Conservation (phyloP, 768 basidiomycete species). For the Xanthoconium stramineum region DNA sequence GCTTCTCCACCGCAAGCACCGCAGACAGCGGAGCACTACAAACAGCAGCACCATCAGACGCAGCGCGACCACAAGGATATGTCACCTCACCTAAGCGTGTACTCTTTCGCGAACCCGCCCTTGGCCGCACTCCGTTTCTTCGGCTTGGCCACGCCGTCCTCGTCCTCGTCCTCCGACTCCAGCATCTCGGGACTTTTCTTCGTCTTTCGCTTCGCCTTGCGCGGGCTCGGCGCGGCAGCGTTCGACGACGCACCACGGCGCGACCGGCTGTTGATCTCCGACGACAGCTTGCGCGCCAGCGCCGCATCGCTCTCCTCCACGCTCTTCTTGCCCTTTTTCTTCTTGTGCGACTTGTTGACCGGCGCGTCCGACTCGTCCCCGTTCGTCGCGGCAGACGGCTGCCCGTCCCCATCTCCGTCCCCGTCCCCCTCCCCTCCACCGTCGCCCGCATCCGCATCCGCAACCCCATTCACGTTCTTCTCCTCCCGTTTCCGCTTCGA, state of each 20-base stretch:
- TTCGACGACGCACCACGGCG: slow-evolving; percentile 41
- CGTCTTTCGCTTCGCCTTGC: slow-evolving; percentile 40
- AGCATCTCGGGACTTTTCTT: slow-evolving; percentile 54
- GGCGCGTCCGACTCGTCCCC: slow-evolving; percentile 18
- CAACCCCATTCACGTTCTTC: slow-evolving; percentile 15
- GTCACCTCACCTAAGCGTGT: slow-evolving; percentile 55
- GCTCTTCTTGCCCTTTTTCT: slow-evolving; percentile 42
- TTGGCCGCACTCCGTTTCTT: slow-evolving; percentile 53
- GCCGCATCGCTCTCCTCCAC: slow-evolving; percentile 64
- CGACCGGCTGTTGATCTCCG: slow-evolving; percentile 64
- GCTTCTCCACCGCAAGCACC: slow-evolving; percentile 59
- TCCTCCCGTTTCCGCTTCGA: slow-evolving; percentile 29
- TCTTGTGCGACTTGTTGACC: slow-evolving; percentile 37
- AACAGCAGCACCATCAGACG: not conserved
- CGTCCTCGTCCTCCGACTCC: slow-evolving; percentile 50
- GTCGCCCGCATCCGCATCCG: too few relatives aligned
- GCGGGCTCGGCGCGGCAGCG: slow-evolving; percentile 37
- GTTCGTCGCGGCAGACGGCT: slow-evolving; percentile 12
- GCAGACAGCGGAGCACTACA: slow-evolving; percentile 69
- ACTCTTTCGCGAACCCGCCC: slow-evolving; percentile 80
- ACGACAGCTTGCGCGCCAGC: slow-evolving; percentile 67
- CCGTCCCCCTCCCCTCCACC: too few relatives aligned
- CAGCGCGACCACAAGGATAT: not conserved
- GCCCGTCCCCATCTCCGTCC: slow-evolving; percentile 21
- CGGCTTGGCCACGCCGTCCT: slow-evolving; percentile 43